Conservation (phyloP, 139 green algal species). For the Tetratostichococcus sp. region DNA sequence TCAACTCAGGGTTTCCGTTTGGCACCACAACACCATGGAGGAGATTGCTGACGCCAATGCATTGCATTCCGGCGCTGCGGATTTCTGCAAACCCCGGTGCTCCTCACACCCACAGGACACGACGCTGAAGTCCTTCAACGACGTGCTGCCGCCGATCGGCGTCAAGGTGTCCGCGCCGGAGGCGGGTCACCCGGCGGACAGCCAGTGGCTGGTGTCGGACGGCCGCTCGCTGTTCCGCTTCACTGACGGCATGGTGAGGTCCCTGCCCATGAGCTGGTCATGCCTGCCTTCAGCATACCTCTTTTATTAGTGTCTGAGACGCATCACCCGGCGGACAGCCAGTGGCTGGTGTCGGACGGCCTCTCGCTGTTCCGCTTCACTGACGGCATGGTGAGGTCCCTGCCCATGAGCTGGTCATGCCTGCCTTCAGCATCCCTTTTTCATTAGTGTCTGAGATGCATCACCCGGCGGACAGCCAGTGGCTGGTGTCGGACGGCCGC, state of each 20-base stretch:
- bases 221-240: conserved; percentile 10
- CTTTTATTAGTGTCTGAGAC: background rate
- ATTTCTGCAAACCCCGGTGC: background rate
- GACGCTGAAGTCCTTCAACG: background rate
- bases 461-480: background rate
- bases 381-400: conserved; percentile 1
- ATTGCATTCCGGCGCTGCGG: background rate
- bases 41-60: too few relatives aligned
- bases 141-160: background rate
- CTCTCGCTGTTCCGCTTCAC: conserved; percentile 5
- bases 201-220: conserved; percentile 1
- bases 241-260: conserved; percentile 1
- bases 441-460: background rate
- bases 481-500: conserved; percentile 5
- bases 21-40: too few relatives aligned
- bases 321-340: background rate
- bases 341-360: conserved; percentile 6
- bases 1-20: too few relatives aligned
- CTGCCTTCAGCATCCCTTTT: too few relatives aligned
- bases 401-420: too few relatives aligned
- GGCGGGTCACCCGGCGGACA: background rate
- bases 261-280: background rate
- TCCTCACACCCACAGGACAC: background rate
- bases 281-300: too few relatives aligned
- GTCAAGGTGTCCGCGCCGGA: background rate